phyloP scores from a whole-genome alignment of 352 stramenopile genomes.

The Peronospora belbahrii region DNA sequence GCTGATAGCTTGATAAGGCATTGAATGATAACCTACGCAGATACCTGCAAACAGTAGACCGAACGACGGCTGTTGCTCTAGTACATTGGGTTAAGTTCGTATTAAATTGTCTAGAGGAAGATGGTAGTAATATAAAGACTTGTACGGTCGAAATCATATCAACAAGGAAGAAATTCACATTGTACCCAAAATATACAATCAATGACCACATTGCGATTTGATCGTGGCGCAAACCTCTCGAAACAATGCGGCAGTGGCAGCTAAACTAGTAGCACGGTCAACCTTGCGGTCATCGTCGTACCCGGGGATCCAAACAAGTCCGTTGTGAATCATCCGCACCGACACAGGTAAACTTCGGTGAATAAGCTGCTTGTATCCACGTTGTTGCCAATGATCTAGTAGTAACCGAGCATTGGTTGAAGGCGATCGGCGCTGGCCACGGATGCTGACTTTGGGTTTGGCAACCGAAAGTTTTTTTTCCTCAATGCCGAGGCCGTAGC shows the following conservation, averaged over 20 bases:
- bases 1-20: too few relatives aligned
- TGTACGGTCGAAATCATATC: neutral
- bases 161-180: constrained; percentile 3
- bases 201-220: constrained; percentile 13
- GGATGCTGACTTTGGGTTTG: constrained; percentile 10
- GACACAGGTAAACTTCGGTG: constrained; percentile 62
- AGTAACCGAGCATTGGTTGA: constrained; percentile 30
- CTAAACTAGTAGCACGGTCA: constrained; percentile 15
- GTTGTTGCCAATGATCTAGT: constrained; percentile 38
- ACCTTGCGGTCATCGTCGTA: constrained; percentile 67
- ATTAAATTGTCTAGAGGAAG: too few relatives aligned
- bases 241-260: constrained; percentile 19
- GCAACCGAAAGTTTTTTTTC: constrained; percentile 23
- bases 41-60: too few relatives aligned
- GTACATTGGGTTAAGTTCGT: too few relatives aligned
- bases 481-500: constrained; percentile 57
- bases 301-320: constrained; percentile 65
- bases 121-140: too few relatives aligned
- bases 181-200: neutral
- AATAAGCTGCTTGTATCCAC: constrained; percentile 72
- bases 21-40: too few relatives aligned
- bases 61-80: too few relatives aligned
- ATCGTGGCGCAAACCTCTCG: constrained; percentile 22
- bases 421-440: constrained; percentile 26
- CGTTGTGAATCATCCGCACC: constrained; percentile 55